Evolutionary conservation across 2,329 filamentous ascomycete genomes (phyloP).

Genomic region (Xylaria sp.): DNA sequence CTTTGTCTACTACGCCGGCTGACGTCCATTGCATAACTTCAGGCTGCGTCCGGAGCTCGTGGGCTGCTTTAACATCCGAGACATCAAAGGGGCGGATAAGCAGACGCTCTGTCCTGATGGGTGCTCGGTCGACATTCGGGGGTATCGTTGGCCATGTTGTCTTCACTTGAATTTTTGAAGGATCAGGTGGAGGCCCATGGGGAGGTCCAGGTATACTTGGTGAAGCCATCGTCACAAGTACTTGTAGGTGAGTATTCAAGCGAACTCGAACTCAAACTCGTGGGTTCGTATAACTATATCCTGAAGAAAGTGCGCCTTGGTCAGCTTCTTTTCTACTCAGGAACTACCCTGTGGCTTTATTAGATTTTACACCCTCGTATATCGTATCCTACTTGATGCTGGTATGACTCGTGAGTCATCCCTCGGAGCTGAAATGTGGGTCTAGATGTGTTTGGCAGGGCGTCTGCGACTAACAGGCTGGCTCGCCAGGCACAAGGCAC

Average conservation of each 20-base stretch:
- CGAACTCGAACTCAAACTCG: not conserved
- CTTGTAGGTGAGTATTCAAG: not conserved
- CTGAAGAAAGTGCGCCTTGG: not conserved
- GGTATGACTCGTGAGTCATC: not conserved
- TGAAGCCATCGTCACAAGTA: slow-evolving; percentile 25
- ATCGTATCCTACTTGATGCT: not conserved
- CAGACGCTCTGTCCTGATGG: slow-evolving; percentile 64
- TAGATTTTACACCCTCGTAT: not conserved
- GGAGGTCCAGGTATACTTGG: slow-evolving; percentile 16
- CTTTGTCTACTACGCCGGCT: slow-evolving; percentile 55
- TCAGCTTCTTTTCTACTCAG: not conserved
- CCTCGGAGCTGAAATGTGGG: not conserved
- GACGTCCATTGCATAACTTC: slow-evolving; percentile 72
- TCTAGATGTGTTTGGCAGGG: not conserved
- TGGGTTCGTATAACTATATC: not conserved
- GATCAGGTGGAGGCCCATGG: not conserved
- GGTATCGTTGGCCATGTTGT: slow-evolving; percentile 62
- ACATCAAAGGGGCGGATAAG: slow-evolving; percentile 62
- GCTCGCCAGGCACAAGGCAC: too few relatives aligned
- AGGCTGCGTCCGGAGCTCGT: slow-evolving; percentile 65
- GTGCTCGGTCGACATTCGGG: slow-evolving; percentile 52
- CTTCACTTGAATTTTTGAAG: slow-evolving; percentile 55
- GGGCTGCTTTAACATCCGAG: slow-evolving; percentile 62
- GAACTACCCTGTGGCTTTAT: not conserved
- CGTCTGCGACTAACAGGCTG: not conserved